These are phyloP conservation scores for Persicaria tinctoria DNA, from an alignment of 148 eudicot species.

Conservation along the genomic window DNA sequence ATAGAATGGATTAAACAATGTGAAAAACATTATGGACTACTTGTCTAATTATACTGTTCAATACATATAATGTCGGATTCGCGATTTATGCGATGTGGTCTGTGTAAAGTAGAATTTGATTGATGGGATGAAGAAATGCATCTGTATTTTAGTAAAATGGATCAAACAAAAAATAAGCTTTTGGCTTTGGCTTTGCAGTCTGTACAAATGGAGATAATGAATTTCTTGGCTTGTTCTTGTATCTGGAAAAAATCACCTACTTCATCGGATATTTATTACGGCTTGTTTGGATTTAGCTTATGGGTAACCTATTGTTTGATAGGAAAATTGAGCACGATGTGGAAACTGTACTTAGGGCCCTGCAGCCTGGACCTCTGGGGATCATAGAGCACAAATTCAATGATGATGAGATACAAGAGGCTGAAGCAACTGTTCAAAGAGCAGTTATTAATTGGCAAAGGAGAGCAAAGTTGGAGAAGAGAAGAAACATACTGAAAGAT, in stretches of 20 bases:
- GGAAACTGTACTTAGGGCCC: conserved; percentile 83
- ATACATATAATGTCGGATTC: not conserved
- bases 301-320: conserved; percentile 10
- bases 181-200: not conserved
- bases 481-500: conserved; percentile 43
- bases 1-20: not conserved
- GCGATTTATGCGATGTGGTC: not conserved
- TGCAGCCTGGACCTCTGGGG: conserved; percentile 93
- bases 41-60: not conserved
- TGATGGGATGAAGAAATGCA: not conserved
- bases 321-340: conserved; percentile 89
- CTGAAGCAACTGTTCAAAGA: conserved; percentile 45
- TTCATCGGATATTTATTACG: not conserved
- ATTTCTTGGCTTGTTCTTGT: not conserved
- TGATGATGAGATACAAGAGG: conserved; percentile 64
- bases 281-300: conserved; percentile 6
- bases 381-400: conserved; percentile 82
- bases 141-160: not conserved
- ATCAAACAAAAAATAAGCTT: not conserved
- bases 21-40: not conserved
- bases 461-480: conserved; percentile 48
- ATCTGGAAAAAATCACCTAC: not conserved
- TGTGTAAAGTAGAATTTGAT: too few relatives aligned
- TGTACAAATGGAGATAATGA: not conserved
- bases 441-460: conserved; percentile 77